These are phyloP conservation scores for Cryphonectria radicalis DNA, from an alignment of 2,329 filamentous ascomycete genomes.

Conservation along the genomic window DNA sequence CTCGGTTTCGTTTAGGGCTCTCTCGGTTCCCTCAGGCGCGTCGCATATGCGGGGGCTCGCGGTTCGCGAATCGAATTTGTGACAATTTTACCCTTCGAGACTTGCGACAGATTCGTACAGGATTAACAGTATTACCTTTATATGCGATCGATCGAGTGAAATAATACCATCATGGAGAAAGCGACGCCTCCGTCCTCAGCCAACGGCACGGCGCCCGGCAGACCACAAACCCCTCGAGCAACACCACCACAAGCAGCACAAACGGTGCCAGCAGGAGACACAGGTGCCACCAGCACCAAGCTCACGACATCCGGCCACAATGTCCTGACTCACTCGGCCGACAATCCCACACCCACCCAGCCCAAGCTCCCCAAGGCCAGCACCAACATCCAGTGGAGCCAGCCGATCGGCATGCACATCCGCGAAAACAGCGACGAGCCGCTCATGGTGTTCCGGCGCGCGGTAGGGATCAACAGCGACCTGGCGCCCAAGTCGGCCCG, in stretches of 20 bases:
- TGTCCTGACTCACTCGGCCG: background rate
- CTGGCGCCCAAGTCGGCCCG: conserved; percentile 29
- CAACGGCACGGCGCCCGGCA: background rate
- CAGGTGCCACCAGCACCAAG: background rate
- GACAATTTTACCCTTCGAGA: background rate
- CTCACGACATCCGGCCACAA: conserved; percentile 16
- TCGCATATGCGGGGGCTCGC: background rate
- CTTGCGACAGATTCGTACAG: background rate
- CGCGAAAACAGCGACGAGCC: conserved; percentile 44
- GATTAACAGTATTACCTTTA: background rate
- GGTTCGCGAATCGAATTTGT: too few species aligned
- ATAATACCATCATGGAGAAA: background rate
- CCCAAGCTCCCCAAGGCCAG: conserved; percentile 34
- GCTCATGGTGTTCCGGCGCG: conserved; percentile 47
- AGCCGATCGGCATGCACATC: conserved; percentile 42
- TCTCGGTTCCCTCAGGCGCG: background rate
- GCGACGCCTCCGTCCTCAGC: background rate
- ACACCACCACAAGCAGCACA: background rate
- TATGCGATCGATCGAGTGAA: background rate
- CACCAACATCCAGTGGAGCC: conserved; percentile 42
- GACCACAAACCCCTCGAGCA: background rate
- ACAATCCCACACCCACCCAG: background rate
- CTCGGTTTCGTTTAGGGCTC: background rate
- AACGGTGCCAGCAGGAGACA: background rate
- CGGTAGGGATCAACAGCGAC: conserved; percentile 47